Evolutionary conservation across 1,284 basidiomycete species (phyloP).

Genomic region (Phaffia rhodozyma): DNA sequence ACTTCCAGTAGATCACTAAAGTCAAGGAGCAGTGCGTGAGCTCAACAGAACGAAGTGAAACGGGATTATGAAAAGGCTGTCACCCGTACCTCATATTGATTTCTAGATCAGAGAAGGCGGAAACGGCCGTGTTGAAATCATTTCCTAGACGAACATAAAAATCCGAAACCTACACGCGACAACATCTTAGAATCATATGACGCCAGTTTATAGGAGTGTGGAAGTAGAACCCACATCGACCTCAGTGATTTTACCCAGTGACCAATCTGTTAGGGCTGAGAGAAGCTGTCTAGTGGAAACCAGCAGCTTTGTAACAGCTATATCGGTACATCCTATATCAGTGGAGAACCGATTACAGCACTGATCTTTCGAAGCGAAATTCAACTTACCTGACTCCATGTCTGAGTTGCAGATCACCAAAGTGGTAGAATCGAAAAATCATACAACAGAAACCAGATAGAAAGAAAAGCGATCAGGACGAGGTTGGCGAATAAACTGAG

Average conservation of each 20-base stretch:
- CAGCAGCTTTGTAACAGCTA: slow-evolving; percentile 81
- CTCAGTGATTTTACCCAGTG: slow-evolving; percentile 61
- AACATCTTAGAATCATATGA: not conserved
- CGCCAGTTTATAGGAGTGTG: not conserved
- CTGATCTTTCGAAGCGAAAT: not conserved
- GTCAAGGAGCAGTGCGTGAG: slow-evolving; percentile 16
- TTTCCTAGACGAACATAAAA: slow-evolving; percentile 94
- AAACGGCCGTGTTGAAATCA: slow-evolving; percentile 88
- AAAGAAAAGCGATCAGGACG: no score
- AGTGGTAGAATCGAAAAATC: no score
- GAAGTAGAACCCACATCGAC: slow-evolving; percentile 31
- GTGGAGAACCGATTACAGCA: not conserved
- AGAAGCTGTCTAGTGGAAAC: slow-evolving; percentile 91
- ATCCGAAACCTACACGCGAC: slow-evolving; percentile 64
- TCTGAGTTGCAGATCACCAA: not conserved
- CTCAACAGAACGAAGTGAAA: slow-evolving; percentile 2
- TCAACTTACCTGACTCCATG: slow-evolving; percentile 12
- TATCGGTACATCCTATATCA: slow-evolving; percentile 48
- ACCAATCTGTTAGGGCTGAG: slow-evolving; percentile 84
- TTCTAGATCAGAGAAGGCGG: slow-evolving; percentile 70
- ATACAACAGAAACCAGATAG: no score
- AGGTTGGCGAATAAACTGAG: no score
- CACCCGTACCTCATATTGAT: slow-evolving; percentile 78
- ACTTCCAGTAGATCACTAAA: slow-evolving; percentile 73
- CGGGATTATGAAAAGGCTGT: not conserved